These are phyloP conservation scores for Metschnikowia aberdeeniae DNA, from an alignment of 805 yeast genomes.

Conservation along the genomic window DNA sequence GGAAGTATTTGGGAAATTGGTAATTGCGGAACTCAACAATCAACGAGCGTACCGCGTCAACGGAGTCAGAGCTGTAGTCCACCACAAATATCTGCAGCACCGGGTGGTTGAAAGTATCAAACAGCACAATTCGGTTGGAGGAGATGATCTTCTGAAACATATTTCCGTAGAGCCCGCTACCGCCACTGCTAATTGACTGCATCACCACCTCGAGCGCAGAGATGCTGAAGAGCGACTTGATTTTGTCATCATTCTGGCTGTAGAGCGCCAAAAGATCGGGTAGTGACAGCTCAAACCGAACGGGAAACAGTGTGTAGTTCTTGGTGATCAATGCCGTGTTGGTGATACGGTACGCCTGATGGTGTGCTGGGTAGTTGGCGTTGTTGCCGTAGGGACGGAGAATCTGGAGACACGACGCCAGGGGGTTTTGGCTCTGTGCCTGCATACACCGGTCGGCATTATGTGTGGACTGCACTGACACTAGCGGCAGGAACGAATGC, in stretches of 20 bases:
- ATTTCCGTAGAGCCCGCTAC: slow-evolving; percentile 44
- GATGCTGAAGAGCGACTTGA: slow-evolving; percentile 32
- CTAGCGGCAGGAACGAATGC: slow-evolving; percentile 49
- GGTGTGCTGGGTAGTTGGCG: slow-evolving; percentile 38
- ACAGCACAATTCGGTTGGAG: slow-evolving; percentile 59
- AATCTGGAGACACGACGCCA: slow-evolving; percentile 43
- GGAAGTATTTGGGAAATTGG: slow-evolving; percentile 61
- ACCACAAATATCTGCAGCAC: slow-evolving; percentile 68
- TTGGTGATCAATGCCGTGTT: slow-evolving; percentile 50
- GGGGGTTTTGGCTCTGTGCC: slow-evolving; percentile 32
- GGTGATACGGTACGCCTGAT: slow-evolving; percentile 44
- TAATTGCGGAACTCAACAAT: slow-evolving; percentile 48
- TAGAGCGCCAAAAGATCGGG: slow-evolving; percentile 36
- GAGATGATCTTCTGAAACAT: slow-evolving; percentile 57
- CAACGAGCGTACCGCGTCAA: slow-evolving; percentile 54
- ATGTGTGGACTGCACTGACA: slow-evolving; percentile 46
- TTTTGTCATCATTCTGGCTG: slow-evolving; percentile 18
- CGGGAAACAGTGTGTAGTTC: slow-evolving; percentile 49
- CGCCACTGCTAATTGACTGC: slow-evolving; percentile 1
- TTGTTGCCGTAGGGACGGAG: slow-evolving; percentile 54
- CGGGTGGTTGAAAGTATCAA: slow-evolving; percentile 87
- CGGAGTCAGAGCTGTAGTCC: slow-evolving; percentile 46
- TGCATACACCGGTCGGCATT: slow-evolving; percentile 44
- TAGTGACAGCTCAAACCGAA: slow-evolving; percentile 46
- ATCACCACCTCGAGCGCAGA: slow-evolving; percentile 33